A percentile compares a stretch with the other conserved stretches of the same genome.
phyloP scores from a whole-genome alignment of 2,329 filamentous ascomycete genomes.

The Ophiocordyceps polyrhachis-furcata region DNA sequence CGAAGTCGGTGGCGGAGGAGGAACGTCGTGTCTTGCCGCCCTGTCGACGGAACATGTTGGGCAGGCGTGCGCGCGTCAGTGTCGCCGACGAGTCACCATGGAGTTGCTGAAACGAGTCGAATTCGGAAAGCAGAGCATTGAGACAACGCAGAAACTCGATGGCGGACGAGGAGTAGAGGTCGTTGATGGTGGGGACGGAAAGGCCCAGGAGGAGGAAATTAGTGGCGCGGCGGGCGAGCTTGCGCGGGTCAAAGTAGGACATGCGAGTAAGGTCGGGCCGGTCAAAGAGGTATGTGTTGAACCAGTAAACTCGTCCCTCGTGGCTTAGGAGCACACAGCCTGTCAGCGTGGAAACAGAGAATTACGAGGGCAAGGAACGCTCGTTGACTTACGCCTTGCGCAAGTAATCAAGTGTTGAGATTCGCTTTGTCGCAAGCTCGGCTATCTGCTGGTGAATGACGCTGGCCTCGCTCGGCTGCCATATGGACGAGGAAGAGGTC shows the following conservation, averaged over 20 bases:
- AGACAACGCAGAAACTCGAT: slow-evolving; percentile 76
- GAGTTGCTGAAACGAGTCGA: slow-evolving; percentile 80
- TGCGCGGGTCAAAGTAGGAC: slow-evolving; percentile 69
- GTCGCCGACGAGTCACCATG: slow-evolving; percentile 52
- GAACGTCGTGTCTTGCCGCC: slow-evolving; percentile 37
- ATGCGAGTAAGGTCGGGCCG: slow-evolving; percentile 62
- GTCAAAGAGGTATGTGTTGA: slow-evolving; percentile 89
- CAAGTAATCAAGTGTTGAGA: slow-evolving; percentile 84
- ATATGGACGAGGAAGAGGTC: slow-evolving; percentile 6
- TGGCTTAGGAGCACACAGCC: slow-evolving; percentile 36
- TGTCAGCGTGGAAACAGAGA: slow-evolving; percentile 1
- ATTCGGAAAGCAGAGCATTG: slow-evolving; percentile 72
- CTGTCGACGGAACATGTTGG: slow-evolving; percentile 63
- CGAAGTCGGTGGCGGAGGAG: slow-evolving; percentile 26
- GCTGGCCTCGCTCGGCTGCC: slow-evolving; percentile 25
- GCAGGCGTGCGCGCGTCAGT: slow-evolving; percentile 59
- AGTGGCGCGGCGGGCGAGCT: slow-evolving; percentile 74
- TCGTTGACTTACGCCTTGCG: slow-evolving; percentile 57
- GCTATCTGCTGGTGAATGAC: slow-evolving; percentile 49
- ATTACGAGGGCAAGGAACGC: not conserved
- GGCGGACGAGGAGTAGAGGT: slow-evolving; percentile 63
- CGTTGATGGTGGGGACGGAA: slow-evolving; percentile 74
- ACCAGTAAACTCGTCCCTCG: slow-evolving; percentile 91
- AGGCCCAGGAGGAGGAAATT: slow-evolving; percentile 88
- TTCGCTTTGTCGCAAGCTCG: slow-evolving; percentile 76